Evolutionary conservation across 257 asterid genomes (phyloP).

Genomic region (Fraxinus excelsior): DNA sequence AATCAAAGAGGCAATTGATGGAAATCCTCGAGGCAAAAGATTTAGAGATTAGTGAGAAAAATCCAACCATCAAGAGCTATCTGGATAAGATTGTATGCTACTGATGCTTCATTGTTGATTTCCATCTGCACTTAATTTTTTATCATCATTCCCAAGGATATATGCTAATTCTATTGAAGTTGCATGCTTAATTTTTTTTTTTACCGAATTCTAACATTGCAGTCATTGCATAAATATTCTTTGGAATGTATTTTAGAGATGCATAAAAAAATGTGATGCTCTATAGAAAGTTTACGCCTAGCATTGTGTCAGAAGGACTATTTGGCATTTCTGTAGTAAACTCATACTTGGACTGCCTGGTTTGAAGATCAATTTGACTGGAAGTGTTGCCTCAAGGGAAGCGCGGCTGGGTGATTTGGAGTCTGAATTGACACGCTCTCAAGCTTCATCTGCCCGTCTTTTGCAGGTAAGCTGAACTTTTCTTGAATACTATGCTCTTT

Average conservation of each 20-base stretch:
- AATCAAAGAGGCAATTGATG: conserved; percentile 86
- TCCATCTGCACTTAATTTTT: neutral
- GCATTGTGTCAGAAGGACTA: neutral
- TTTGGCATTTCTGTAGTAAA: neutral
- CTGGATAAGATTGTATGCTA: conserved; percentile 80
- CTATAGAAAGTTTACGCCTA: neutral
- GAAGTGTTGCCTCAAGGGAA: conserved; percentile 64
- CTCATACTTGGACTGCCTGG: conserved; percentile 3
- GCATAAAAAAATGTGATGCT: neutral
- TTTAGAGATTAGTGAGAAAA: conserved; percentile 76
- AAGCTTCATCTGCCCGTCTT: conserved; percentile 58
- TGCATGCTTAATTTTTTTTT: neutral
- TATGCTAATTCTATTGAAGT: conserved; percentile 11
- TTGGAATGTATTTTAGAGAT: too few relatives aligned
- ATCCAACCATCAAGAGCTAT: conserved; percentile 69
- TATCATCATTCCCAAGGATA: neutral
- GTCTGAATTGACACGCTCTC: conserved; percentile 65
- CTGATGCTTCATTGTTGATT: neutral
- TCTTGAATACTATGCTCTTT: conserved; percentile 5
- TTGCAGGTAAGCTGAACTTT: conserved; percentile 52
- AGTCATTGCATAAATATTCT: too few relatives aligned
- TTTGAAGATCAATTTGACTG: conserved; percentile 71
- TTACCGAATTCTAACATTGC: too few relatives aligned
- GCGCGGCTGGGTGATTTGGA: conserved; percentile 66
- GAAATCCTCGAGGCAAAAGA: conserved; percentile 83